Evolutionary conservation across 2,329 filamentous ascomycete species (phyloP), one percentile per base, ranked within the genome.

Genomic region (Talaromyces amestolkiae): DNA sequence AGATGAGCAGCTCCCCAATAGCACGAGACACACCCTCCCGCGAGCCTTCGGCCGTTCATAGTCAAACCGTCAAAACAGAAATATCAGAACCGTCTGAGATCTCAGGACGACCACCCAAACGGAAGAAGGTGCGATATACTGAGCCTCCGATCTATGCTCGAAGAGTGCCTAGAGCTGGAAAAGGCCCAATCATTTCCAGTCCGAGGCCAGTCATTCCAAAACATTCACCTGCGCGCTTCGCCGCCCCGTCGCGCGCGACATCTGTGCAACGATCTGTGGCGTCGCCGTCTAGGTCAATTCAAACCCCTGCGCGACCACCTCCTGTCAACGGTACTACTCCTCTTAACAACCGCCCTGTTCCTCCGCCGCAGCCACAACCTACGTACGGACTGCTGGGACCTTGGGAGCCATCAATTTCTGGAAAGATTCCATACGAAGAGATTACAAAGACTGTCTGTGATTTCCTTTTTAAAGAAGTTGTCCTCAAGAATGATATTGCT

Each of bases 371-470:
- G n/a, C 64, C 68, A 27, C 70, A 72, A n/a, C 68, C 69, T 45
- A 64, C 67, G 13, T 64, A 68, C 22, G 73, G 76, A 15, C 72
- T 73, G 58, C 66, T 79, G 33, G 78, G 77, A 9, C 75, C 72
- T 6, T 84, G 81, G 77, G 83, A 86, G 67, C 82, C 83, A 7
- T 84, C 88, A 39, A 89, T 96, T 56, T 89, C 87, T 1, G 88
- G 90, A 58, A 81, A 86, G 10, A 87, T 88, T 66, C 91, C 91
- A 0, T 85, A 88, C 64, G 91, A 95, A 70, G 89, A 93, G 67
- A 79, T 95, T 11, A 87, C 88, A n/a, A 90, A 88, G 71, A 76
- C 83, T 19, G 84, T 96, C n/a, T 91, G 90, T 67, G 91, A 96
- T 74, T 96, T 93, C 72, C 80, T 97, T 11, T 96, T 89, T 74